A percentile compares a stretch with the other conserved stretches of the same genome.
These are phyloP conservation scores for Dendrobium nobile DNA, from an alignment of 106 monocot genomes.

Conservation along the genomic window DNA sequence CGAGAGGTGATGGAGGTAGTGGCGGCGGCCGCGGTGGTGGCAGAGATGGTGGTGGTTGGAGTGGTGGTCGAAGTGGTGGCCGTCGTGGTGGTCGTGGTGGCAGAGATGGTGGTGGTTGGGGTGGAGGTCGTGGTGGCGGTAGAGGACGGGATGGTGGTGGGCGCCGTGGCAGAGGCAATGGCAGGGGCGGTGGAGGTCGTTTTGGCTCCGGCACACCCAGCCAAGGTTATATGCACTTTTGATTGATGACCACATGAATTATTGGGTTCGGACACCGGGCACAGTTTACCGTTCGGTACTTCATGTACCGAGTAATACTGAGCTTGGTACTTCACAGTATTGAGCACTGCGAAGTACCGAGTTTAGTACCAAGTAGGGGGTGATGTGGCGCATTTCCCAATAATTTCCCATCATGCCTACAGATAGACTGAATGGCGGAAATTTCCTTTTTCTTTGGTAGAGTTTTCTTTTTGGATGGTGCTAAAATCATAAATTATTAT, in stretches of 20 bases:
- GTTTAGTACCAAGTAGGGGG: no score
- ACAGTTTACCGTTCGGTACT: no score
- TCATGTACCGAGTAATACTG: no score
- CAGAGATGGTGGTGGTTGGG: background rate
- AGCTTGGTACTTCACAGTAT: no score
- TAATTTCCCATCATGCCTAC: no score
- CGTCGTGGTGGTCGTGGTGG: slow-evolving; percentile 10
- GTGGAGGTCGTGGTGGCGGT: background rate
- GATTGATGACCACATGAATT: background rate
- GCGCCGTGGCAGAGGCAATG: background rate
- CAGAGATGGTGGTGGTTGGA: background rate
- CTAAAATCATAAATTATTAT: background rate
- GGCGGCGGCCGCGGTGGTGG: slow-evolving; percentile 10
- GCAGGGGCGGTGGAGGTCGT: background rate
- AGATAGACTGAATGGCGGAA: no score
- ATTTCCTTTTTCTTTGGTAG: no score
- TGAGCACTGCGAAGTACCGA: no score
- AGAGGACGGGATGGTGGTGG: background rate
- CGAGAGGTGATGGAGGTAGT: slow-evolving; percentile 1
- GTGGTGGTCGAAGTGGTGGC: slow-evolving; percentile 11
- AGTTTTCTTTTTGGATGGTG: background rate
- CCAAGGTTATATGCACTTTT: slow-evolving; percentile 5
- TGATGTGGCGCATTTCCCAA: no score
- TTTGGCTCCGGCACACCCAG: slow-evolving; percentile 12
- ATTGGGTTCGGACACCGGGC: no score